Conservation (phyloP, 805 yeast species). For the Grigorovia humatica region DNA sequence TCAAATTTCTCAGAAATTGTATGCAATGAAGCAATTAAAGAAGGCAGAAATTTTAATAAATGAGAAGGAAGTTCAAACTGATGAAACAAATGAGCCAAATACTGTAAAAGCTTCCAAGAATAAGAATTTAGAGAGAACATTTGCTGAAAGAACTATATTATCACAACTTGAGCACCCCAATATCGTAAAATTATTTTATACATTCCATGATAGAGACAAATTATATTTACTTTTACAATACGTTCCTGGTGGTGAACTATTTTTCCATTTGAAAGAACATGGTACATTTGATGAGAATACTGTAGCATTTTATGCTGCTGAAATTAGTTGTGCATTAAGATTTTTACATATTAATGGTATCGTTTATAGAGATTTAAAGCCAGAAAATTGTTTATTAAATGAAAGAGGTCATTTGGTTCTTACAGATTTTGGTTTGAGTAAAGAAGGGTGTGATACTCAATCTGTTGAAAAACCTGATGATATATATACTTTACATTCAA, state of each 20-base stretch:
- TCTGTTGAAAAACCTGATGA: slow-evolving; percentile 18
- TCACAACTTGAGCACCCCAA: slow-evolving; percentile 66
- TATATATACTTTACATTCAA: slow-evolving; percentile 28
- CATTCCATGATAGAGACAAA: slow-evolving; percentile 71
- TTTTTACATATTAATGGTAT: slow-evolving; percentile 75
- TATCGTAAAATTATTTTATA: slow-evolving; percentile 71
- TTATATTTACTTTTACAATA: slow-evolving; percentile 70
- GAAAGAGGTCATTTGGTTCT: slow-evolving; percentile 63
- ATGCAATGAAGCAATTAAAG: slow-evolving; percentile 77
- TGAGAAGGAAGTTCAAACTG: slow-evolving; percentile 16
- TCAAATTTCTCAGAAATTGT: slow-evolving; percentile 47
- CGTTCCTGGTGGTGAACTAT: slow-evolving; percentile 83
- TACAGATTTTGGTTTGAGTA: slow-evolving; percentile 78
- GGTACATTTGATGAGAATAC: slow-evolving; percentile 47
- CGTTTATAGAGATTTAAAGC: slow-evolving; percentile 80
- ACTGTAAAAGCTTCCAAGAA: slow-evolving; percentile 8
- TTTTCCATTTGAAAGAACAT: slow-evolving; percentile 31
- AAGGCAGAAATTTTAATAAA: slow-evolving; percentile 67
- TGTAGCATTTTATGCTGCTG: slow-evolving; percentile 71
- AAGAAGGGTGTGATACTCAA: slow-evolving; percentile 14
- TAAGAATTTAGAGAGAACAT: slow-evolving; percentile 61
- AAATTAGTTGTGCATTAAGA: slow-evolving; percentile 63
- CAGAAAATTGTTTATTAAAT: slow-evolving; percentile 75
- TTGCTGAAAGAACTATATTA: slow-evolving; percentile 68
- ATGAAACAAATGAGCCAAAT: slow-evolving; percentile 11